Evolutionary conservation across 2,329 filamentous ascomycete genomes (phyloP), one percentile per base, ranked within the genome.

Genomic region (Lasiodiplodia theobromae): DNA sequence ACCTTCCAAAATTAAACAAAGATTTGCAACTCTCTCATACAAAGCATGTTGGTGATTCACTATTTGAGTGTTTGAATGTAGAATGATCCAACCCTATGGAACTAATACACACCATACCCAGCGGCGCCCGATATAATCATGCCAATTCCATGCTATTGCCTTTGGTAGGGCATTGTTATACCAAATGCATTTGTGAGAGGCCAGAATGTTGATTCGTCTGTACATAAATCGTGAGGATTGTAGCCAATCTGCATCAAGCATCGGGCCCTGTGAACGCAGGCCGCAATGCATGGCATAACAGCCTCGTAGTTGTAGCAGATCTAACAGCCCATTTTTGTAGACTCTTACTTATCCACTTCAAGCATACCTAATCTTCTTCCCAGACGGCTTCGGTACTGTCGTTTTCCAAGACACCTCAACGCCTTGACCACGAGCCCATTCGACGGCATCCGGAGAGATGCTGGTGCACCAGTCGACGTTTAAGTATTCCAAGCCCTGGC

Each of bases 361-460:
- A 54, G 25, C 51, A 31, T 44, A 44, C 11, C 23, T 40, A 3
- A 66, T 11, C 37, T 66, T 66, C 51, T 67, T 67, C 12, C 65
- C 65, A 3, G 52, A 56, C 4, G n/a, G 12, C 53, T 51, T 60
- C 3, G 21, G 23, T 28, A n/a, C n/a, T 16, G 37, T 38, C 12
- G 28, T 67, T 40, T 21, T 58, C 53, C 54, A 67, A 6, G 38
- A 37, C 6, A 68, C 34, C 56, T 68, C 66, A 25, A 68, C 49
- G 3, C 57, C 34, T 38, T 66, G 53, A 31, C 37, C 28, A 18
- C 62, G 52, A 21, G 62, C 62, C 68, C 68, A 69, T 12, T 69
- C 62, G 21, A 69, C 25, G 10, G 62, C 62, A 25, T 69, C 68
- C 7, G 25, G 34, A 18, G 28, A 31, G 34, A 69, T 53, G 4